These are phyloP conservation scores for Phylloporus sp. DNA, from an alignment of 768 basidiomycete genomes.

Conservation along the genomic window DNA sequence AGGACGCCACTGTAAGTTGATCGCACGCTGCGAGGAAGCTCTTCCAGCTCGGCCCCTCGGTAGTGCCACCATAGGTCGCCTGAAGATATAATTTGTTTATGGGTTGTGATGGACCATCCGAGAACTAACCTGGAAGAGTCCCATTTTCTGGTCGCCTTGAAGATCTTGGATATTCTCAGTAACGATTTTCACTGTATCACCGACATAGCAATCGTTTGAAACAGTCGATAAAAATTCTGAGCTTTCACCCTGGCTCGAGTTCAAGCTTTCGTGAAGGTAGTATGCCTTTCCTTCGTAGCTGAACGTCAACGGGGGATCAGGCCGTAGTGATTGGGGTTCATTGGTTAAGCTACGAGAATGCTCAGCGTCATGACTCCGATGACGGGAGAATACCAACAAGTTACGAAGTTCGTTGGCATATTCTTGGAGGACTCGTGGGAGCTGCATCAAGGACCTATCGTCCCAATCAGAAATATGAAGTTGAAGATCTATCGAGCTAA, in stretches of 20 bases:
- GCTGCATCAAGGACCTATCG: conserved; percentile 25
- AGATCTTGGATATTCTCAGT: conserved; percentile 52
- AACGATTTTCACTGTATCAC: conserved; percentile 17
- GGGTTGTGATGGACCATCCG: not conserved
- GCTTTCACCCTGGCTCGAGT: conserved; percentile 44
- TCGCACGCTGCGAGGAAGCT: conserved; percentile 43
- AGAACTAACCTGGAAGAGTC: conserved; percentile 50
- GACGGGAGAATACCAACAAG: conserved; percentile 37
- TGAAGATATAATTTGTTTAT: conserved; percentile 25
- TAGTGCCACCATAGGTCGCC: conserved; percentile 42
- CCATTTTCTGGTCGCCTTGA: conserved; percentile 49
- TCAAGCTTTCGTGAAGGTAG: conserved; percentile 44
- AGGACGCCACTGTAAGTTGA: conserved; percentile 34
- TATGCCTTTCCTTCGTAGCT: conserved; percentile 37
- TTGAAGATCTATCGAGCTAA: conserved; percentile 57
- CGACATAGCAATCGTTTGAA: not conserved
- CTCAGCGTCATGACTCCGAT: conserved; percentile 2
- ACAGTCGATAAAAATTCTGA: conserved; percentile 6
- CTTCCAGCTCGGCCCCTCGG: conserved; percentile 42
- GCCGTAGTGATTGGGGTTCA: conserved; percentile 32
- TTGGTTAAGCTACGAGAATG: conserved; percentile 31
- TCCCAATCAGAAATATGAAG: conserved; percentile 39
- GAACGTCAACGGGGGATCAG: conserved; percentile 46
- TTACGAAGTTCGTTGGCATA: conserved; percentile 39
- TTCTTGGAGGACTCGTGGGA: conserved; percentile 39